Evolutionary conservation across 176 grass and related monocot genomes (phyloP).

Genomic region (Secale cereale): DNA sequence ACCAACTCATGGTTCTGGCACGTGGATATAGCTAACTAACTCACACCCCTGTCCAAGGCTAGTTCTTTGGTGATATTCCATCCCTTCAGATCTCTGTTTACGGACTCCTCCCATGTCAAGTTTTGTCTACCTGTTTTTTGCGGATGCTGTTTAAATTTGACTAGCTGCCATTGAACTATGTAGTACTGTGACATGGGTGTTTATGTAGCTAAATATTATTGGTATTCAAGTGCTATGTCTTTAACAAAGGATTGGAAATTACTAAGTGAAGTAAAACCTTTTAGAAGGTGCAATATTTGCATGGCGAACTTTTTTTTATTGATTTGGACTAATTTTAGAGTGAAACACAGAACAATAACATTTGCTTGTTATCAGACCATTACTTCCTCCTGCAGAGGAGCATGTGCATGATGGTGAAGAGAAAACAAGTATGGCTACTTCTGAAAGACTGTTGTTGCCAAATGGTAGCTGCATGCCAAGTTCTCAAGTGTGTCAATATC

Average conservation of each 20-base stretch:
- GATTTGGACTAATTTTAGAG: conserved; percentile 5
- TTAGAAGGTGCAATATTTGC: background rate
- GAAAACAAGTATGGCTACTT: conserved; percentile 16
- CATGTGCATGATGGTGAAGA: conserved; percentile 22
- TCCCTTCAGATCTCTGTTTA: no score
- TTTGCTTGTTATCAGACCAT: conserved; percentile 30
- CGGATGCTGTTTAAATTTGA: background rate
- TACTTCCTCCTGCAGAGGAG: conserved; percentile 27
- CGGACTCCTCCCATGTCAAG: no score
- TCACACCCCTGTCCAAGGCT: no score
- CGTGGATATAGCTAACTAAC: no score
- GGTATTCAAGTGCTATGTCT: background rate
- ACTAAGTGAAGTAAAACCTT: background rate
- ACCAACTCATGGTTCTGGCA: no score
- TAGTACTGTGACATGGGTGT: background rate
- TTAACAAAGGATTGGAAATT: background rate
- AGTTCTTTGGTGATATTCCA: no score
- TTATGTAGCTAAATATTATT: background rate
- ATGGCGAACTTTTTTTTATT: background rate
- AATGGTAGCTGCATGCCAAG: conserved; percentile 13
- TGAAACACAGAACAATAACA: conserved; percentile 14
- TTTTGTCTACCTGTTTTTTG: no score
- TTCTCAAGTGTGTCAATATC: conserved; percentile 15
- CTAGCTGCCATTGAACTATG: background rate
- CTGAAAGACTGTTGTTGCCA: conserved; percentile 15